phyloP scores from a whole-genome alignment of 352 stramenopile genomes.

The Globisporangium cylindrosporum region DNA sequence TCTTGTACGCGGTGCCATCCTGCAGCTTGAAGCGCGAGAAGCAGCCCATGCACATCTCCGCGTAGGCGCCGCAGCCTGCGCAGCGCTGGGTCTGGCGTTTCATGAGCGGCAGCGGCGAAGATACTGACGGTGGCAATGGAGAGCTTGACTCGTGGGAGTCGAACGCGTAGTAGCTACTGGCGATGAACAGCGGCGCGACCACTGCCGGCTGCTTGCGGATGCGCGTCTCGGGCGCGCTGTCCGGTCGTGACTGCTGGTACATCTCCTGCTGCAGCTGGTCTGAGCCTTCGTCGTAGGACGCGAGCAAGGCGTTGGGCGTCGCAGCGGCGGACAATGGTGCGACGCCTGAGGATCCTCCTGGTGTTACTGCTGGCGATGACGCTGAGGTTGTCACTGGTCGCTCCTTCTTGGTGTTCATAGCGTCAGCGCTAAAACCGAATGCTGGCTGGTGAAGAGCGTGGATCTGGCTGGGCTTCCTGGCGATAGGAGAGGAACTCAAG shows the following conservation, averaged over 20 bases:
- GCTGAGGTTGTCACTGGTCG: neutral
- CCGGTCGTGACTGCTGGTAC: conserved; percentile 4
- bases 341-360: neutral
- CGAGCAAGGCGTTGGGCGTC: conserved; percentile 39
- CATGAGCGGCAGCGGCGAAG: conserved; percentile 4
- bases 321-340: conserved; percentile 24
- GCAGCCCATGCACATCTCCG: conserved; percentile 70
- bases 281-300: neutral
- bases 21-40: conserved; percentile 63
- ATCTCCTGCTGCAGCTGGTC: conserved; percentile 8
- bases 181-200: neutral
- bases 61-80: conserved; percentile 51
- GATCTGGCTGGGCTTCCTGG: conserved; percentile 5
- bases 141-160: neutral
- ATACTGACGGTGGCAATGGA: conserved; percentile 3
- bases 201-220: conserved; percentile 3
- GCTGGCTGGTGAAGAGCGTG: neutral
- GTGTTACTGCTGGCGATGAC: neutral
- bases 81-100: conserved; percentile 35
- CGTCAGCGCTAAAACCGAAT: neutral
- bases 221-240: conserved; percentile 10
- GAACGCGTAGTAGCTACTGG: neutral
- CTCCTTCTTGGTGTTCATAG: neutral
- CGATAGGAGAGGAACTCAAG: neutral
- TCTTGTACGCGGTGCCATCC: conserved; percentile 64